These are phyloP conservation scores for Pseudonectria buxi DNA, from an alignment of 2,329 filamentous ascomycete genomes.

Conservation along the genomic window DNA sequence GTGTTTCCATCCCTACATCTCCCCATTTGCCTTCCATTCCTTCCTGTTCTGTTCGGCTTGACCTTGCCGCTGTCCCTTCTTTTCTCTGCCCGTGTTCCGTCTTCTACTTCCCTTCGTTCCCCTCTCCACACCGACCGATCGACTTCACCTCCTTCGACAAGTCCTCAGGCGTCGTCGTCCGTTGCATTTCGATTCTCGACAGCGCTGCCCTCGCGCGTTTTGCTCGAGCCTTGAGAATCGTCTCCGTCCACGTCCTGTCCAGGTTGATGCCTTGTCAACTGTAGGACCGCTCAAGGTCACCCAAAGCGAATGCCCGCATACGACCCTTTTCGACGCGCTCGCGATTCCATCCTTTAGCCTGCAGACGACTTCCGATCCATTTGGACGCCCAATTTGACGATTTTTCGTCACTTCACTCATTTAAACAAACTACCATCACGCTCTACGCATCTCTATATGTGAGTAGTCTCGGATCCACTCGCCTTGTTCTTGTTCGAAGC, in stretches of 20 bases:
- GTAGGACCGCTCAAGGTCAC: conserved; percentile 25
- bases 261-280: conserved; percentile 20
- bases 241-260: conserved; percentile 12
- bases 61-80: conserved; percentile 25
- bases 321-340: conserved; percentile 23
- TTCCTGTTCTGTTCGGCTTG: conserved; percentile 24
- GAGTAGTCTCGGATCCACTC: conserved; percentile 8
- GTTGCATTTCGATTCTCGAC: conserved; percentile 25
- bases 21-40: conserved; percentile 20
- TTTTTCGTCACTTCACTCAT: conserved; percentile 43
- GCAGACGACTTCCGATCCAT: conserved; percentile 11
- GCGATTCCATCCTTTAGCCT: conserved; percentile 10
- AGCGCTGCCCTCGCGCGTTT: conserved; percentile 19
- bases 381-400: conserved; percentile 31
- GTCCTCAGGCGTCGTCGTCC: conserved; percentile 27
- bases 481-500: not conserved
- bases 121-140: conserved; percentile 22
- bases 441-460: conserved; percentile 24
- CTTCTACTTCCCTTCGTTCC: conserved; percentile 18
- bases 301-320: conserved; percentile 26
- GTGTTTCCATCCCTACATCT: conserved; percentile 27
- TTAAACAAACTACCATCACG: conserved; percentile 27
- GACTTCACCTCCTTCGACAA: conserved; percentile 26
- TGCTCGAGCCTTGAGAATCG: conserved; percentile 18
- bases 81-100: conserved; percentile 21